Conservation (phyloP, 306 rosid genomes). For the Arachis stenosperma region DNA sequence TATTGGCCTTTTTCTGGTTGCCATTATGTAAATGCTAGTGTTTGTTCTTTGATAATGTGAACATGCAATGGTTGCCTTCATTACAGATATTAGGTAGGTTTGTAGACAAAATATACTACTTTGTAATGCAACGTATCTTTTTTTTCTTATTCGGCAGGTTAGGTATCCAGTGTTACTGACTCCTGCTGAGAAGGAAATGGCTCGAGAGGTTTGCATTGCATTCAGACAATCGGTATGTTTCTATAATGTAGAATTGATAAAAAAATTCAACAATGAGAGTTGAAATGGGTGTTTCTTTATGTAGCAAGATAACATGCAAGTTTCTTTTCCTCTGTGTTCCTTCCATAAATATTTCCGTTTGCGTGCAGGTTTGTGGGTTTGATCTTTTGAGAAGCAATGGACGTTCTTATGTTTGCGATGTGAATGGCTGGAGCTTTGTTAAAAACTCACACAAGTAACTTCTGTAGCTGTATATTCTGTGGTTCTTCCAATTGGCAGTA, state of each 20-base stretch:
- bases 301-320: no score
- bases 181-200: slow-evolving; percentile 96
- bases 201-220: slow-evolving; percentile 93
- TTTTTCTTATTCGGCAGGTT: slow-evolving; percentile 65
- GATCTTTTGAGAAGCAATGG: slow-evolving; percentile 97
- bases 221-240: slow-evolving; percentile 92
- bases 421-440: slow-evolving; percentile 99
- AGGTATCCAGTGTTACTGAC: slow-evolving; percentile 96
- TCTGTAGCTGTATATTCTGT: slow-evolving; percentile 29
- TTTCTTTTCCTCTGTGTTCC: not conserved
- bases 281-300: no score
- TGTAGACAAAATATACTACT: slow-evolving; percentile 2
- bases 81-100: slow-evolving; percentile 17
- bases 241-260: slow-evolving; percentile 17
- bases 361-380: slow-evolving; percentile 92
- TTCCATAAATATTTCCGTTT: slow-evolving; percentile 38
- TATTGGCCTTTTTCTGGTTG: not conserved
- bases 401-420: slow-evolving; percentile 96
- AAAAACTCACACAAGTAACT: slow-evolving; percentile 94
- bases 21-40: not conserved
- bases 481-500: slow-evolving; percentile 21
- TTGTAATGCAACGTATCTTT: slow-evolving; percentile 24
- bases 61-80: slow-evolving; percentile 20
- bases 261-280: no score
- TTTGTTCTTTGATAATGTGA: slow-evolving; percentile 15